Conservation (phyloP, 306 rosid species). For the Acacia acuminata region DNA sequence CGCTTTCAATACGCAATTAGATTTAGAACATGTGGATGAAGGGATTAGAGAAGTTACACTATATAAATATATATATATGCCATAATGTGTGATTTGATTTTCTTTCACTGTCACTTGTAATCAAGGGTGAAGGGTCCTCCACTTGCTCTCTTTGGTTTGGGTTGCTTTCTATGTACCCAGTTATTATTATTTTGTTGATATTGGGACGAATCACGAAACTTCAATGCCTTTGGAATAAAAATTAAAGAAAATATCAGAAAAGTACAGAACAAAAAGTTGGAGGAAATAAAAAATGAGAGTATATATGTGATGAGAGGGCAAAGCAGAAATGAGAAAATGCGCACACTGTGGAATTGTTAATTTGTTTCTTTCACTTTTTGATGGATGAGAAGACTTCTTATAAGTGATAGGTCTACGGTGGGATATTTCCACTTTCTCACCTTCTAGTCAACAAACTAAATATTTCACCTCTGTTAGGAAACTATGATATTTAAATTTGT, state of each 20-base stretch:
- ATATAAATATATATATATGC: background rate
- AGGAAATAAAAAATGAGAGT: background rate
- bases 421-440: background rate
- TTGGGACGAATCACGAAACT: background rate
- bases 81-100: constrained; percentile 25
- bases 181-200: background rate
- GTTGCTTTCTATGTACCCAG: constrained; percentile 18
- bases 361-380: background rate
- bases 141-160: background rate
- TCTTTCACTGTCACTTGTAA: constrained; percentile 8
- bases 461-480: background rate
- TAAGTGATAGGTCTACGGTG: background rate
- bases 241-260: background rate
- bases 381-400: background rate
- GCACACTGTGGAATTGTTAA: background rate
- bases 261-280: background rate
- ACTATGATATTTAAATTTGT: background rate
- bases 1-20: constrained; percentile 37
- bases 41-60: constrained; percentile 30
- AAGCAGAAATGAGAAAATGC: background rate
- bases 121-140: constrained; percentile 24
- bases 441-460: background rate
- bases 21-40: constrained; percentile 32
- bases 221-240: background rate
- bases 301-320: background rate